Conservation (phyloP, 2,329 filamentous ascomycete genomes). For the Verticillium dahliae region DNA sequence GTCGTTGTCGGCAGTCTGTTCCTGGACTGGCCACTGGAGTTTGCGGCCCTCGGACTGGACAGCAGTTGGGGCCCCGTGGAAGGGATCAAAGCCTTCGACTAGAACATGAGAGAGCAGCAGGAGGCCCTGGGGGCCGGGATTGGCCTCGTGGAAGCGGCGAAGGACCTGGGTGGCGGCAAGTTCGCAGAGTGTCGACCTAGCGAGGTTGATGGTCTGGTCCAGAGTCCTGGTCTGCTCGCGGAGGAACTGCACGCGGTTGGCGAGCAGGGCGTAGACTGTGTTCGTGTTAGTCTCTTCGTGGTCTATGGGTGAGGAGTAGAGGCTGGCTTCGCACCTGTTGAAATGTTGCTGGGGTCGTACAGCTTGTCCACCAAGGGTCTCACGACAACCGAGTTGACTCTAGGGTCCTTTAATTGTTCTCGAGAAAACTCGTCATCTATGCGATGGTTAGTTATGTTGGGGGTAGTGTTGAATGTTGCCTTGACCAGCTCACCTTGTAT, state of each 20-base stretch:
- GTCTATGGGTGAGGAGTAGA: not conserved
- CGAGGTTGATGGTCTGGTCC: conserved; percentile 74
- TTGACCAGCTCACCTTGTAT: not conserved
- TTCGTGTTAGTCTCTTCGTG: not conserved
- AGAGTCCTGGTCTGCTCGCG: conserved; percentile 71
- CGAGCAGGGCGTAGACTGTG: conserved; percentile 67
- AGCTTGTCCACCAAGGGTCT: conserved; percentile 78
- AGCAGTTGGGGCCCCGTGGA: conserved; percentile 70
- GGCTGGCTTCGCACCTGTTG: conserved; percentile 39
- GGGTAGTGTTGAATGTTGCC: no score
- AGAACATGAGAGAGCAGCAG: conserved; percentile 72
- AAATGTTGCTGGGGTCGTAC: conserved; percentile 73
- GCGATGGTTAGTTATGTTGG: no score
- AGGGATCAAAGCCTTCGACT: conserved; percentile 78
- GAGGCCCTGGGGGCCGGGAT: conserved; percentile 61
- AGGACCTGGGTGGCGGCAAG: conserved; percentile 72
- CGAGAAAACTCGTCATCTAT: conserved; percentile 19
- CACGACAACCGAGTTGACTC: conserved; percentile 75
- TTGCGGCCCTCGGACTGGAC: conserved; percentile 49
- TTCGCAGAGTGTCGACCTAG: conserved; percentile 73
- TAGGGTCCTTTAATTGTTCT: conserved; percentile 71
- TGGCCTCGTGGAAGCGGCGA: conserved; percentile 71
- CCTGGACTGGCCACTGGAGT: not conserved
- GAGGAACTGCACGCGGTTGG: conserved; percentile 77
- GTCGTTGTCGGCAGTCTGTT: conserved; percentile 38